These are phyloP conservation scores for Suillus brevipes DNA, from an alignment of 768 basidiomycete genomes.

Conservation along the genomic window DNA sequence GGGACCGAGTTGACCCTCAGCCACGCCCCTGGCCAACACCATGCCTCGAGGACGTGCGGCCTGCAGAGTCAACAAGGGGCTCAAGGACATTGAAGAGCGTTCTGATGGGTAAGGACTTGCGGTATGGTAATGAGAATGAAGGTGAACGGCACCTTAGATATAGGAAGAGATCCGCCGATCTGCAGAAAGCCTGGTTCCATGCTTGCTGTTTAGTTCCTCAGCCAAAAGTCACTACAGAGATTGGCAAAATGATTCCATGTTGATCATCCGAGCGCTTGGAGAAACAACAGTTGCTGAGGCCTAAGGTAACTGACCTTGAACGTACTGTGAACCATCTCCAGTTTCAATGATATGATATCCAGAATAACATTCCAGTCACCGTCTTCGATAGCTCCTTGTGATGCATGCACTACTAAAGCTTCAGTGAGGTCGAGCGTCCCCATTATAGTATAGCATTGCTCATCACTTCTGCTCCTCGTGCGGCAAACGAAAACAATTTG, in stretches of 20 bases:
- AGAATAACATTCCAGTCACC: too few relatives aligned
- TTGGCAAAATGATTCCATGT: constrained; percentile 55
- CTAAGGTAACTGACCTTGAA: constrained; percentile 96
- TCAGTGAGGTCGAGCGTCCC: background rate
- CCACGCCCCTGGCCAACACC: constrained; percentile 91
- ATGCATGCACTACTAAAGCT: too few relatives aligned
- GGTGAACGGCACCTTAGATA: constrained; percentile 75
- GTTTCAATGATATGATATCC: background rate
- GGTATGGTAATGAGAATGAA: constrained; percentile 89
- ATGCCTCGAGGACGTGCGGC: constrained; percentile 80
- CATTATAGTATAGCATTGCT: background rate
- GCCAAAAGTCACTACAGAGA: background rate
- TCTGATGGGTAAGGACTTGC: constrained; percentile 86
- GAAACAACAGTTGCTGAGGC: constrained; percentile 93
- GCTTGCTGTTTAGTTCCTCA: constrained; percentile 48
- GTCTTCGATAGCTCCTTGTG: background rate
- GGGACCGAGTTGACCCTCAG: constrained; percentile 73
- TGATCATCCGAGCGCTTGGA: constrained; percentile 89
- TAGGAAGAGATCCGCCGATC: constrained; percentile 88
- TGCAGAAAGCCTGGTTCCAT: constrained; percentile 90
- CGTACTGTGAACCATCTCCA: constrained; percentile 89
- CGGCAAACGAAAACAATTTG: too few relatives aligned
- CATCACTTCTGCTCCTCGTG: too few relatives aligned
- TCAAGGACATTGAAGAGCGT: constrained; percentile 97
- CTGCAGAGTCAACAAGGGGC: constrained; percentile 88